Evolutionary conservation across 129 eudicot species (phyloP).

Genomic region (Flaveria trinervia): DNA sequence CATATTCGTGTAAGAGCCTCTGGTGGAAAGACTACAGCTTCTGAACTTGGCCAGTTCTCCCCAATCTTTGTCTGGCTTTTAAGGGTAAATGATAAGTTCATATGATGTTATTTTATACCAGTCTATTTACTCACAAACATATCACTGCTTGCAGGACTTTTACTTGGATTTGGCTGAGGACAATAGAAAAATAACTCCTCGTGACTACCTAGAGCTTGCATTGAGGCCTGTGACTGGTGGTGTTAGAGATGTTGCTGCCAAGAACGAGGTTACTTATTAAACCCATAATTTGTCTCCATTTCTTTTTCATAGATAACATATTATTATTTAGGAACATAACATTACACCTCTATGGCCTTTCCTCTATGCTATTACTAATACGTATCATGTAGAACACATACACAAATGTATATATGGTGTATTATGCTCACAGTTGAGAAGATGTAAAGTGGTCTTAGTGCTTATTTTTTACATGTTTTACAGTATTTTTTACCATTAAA

Average conservation of each 20-base stretch:
- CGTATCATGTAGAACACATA: neutral
- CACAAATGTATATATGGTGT: neutral
- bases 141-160: conserved; percentile 63
- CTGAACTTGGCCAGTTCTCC: conserved; percentile 96
- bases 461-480: conserved; percentile 17
- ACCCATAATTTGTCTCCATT: conserved; percentile 5
- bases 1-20: conserved; percentile 98
- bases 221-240: conserved; percentile 82
- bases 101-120: conserved; percentile 12
- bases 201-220: conserved; percentile 94
- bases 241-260: conserved; percentile 77
- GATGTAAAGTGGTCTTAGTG: neutral
- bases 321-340: conserved; percentile 7
- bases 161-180: conserved; percentile 90
- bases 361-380: neutral
- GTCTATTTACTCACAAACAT: neutral
- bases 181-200: conserved; percentile 87
- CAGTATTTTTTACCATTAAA: conserved; percentile 16
- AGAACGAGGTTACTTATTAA: conserved; percentile 69
- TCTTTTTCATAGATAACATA: neutral
- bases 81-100: conserved; percentile 59
- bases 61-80: conserved; percentile 99
- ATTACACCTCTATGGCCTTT: neutral
- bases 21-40: conserved; percentile 81
- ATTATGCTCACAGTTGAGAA: conserved; percentile 7